Evolutionary conservation across 2,329 filamentous ascomycete species (phyloP).

Genomic region (Sarocladiaceae sp.): DNA sequence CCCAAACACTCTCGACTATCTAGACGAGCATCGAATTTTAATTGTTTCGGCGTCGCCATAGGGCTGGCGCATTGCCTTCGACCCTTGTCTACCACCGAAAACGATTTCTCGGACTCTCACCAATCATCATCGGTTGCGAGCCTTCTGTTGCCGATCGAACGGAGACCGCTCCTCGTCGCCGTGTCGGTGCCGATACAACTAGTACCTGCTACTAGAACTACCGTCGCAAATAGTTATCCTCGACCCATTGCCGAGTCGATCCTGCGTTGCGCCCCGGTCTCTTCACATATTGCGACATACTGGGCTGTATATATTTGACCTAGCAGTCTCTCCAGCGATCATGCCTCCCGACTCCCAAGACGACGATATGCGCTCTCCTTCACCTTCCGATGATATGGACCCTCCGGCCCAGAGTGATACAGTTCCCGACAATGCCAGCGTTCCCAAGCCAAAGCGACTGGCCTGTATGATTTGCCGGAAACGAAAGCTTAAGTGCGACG

Average conservation of each 20-base stretch:
- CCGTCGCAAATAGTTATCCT: no score
- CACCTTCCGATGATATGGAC: conserved; percentile 29
- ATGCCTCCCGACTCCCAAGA: conserved; percentile 19
- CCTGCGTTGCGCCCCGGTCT: not conserved
- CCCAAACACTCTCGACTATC: no score
- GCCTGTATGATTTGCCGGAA: conserved; percentile 93
- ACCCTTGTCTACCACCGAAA: no score
- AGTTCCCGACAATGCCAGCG: conserved; percentile 47
- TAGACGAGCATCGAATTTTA: not conserved
- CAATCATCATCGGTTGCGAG: no score
- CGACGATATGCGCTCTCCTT: conserved; percentile 23
- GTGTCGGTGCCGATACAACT: no score
- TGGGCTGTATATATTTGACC: not conserved
- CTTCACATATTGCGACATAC: not conserved
- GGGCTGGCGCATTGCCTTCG: not conserved
- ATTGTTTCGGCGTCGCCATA: not conserved
- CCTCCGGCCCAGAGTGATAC: conserved; percentile 33
- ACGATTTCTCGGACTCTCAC: no score
- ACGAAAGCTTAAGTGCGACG: conserved; percentile 88
- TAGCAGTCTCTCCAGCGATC: not conserved
- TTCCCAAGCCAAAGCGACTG: conserved; percentile 84
- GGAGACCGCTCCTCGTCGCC: no score
- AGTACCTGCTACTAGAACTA: no score
- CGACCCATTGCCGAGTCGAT: no score
- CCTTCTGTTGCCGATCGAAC: no score